Evolutionary conservation across 2,329 filamentous ascomycete genomes (phyloP).

Genomic region (Thielaviopsis ethacetica): DNA sequence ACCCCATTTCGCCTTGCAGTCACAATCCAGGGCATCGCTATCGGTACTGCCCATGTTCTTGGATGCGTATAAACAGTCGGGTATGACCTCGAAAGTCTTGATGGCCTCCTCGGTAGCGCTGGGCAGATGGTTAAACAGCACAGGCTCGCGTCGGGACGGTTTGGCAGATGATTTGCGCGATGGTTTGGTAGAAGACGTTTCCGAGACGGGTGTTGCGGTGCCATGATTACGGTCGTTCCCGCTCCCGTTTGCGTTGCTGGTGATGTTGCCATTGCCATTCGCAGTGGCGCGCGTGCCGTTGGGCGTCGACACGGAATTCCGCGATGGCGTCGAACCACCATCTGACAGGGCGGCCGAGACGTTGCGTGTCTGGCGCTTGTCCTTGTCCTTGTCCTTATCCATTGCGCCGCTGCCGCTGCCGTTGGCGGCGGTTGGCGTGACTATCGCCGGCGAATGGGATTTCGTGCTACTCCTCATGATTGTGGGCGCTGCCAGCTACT

Average conservation of each 20-base stretch:
- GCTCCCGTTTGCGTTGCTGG: not conserved
- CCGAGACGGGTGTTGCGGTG: conserved; percentile 27
- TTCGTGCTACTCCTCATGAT: conserved; percentile 8
- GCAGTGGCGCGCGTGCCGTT: conserved; percentile 28
- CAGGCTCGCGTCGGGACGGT: conserved; percentile 41
- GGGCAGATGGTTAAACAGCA: conserved; percentile 57
- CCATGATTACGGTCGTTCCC: conserved; percentile 24
- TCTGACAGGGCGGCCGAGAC: not conserved
- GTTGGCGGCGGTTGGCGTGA: not conserved
- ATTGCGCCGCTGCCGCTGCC: not conserved
- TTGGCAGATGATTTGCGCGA: conserved; percentile 62
- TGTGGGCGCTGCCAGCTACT: conserved; percentile 1
- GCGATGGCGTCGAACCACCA: conserved; percentile 23
- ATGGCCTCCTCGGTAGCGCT: conserved; percentile 66
- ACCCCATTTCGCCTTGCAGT: conserved; percentile 92
- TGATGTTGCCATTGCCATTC: conserved; percentile 20
- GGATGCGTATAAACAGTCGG: conserved; percentile 77
- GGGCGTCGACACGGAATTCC: conserved; percentile 23
- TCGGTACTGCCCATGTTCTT: conserved; percentile 86
- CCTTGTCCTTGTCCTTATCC: not conserved
- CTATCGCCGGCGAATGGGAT: not conserved
- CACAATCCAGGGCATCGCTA: conserved; percentile 80
- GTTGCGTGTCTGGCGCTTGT: not conserved
- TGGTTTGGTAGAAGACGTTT: conserved; percentile 42
- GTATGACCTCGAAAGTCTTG: conserved; percentile 62